Evolutionary conservation across 805 yeast species (phyloP).

Genomic region (Candida succiphila): DNA sequence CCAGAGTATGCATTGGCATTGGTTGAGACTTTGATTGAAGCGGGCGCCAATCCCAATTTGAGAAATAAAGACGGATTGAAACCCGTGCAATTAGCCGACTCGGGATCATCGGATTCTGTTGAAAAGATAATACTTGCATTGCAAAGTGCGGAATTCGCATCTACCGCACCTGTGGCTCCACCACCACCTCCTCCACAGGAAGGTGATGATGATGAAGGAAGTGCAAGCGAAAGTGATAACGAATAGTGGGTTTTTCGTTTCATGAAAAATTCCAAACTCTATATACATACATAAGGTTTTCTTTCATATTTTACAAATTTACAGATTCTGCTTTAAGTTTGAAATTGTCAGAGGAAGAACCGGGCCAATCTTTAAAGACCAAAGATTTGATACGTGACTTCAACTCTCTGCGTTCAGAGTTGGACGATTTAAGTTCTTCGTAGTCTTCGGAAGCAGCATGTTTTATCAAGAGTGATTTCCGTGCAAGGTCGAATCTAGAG

Average conservation of each 20-base stretch:
- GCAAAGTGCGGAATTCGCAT: constrained; percentile 79
- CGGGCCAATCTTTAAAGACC: constrained; percentile 7
- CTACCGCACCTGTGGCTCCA: constrained; percentile 17
- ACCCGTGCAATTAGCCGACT: constrained; percentile 59
- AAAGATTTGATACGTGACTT: constrained; percentile 3
- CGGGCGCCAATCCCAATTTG: constrained; percentile 75
- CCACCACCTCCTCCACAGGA: constrained; percentile 26
- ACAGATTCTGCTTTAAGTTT: not conserved
- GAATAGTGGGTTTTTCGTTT: no score
- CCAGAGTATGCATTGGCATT: constrained; percentile 78
- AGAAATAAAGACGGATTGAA: constrained; percentile 55
- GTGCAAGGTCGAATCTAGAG: no score
- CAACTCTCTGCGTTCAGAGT: constrained; percentile 1
- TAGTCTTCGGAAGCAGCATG: not conserved
- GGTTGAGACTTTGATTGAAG: constrained; percentile 75
- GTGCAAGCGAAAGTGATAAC: constrained; percentile 12
- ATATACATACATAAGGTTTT: not conserved
- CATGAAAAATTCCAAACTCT: not conserved
- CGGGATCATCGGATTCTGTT: constrained; percentile 31
- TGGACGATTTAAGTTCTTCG: constrained; percentile 6
- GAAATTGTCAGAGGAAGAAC: constrained; percentile 6
- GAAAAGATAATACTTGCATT: constrained; percentile 50
- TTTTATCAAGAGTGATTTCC: constrained; percentile 4
- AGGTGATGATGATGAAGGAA: constrained; percentile 20
- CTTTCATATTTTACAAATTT: not conserved